phyloP scores from a whole-genome alignment of 495 filamentous ascomycete species.

The Extremus antarcticus region DNA sequence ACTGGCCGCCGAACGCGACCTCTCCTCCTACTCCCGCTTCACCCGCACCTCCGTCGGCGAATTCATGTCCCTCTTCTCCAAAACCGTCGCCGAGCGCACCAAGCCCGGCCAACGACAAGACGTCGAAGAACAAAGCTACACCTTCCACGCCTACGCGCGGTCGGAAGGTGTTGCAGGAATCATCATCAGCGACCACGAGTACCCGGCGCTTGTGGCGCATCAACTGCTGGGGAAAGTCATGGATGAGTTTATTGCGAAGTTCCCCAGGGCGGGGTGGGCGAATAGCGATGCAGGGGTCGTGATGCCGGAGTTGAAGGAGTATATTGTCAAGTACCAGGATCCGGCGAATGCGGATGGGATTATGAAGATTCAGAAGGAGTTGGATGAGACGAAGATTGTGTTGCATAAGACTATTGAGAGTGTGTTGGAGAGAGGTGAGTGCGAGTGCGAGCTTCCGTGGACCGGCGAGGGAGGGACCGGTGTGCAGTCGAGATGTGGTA shows the following conservation, averaged over 20 bases:
- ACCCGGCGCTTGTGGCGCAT: conserved; percentile 85
- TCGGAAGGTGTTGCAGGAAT: conserved; percentile 79
- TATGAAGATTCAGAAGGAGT: conserved; percentile 84
- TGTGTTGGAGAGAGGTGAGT: conserved; percentile 61
- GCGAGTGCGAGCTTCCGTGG: neutral
- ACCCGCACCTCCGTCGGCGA: conserved; percentile 55
- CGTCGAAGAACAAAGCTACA: conserved; percentile 79
- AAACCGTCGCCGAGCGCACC: conserved; percentile 70
- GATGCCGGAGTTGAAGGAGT: conserved; percentile 66
- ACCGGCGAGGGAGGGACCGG: neutral
- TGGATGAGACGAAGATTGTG: conserved; percentile 96
- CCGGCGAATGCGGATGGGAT: conserved; percentile 36
- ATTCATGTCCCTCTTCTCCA: conserved; percentile 59
- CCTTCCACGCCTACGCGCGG: conserved; percentile 83
- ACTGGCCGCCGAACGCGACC: conserved; percentile 68
- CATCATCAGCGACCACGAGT: conserved; percentile 82
- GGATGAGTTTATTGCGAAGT: conserved; percentile 78
- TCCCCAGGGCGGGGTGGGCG: conserved; percentile 59
- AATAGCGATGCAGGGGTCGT: conserved; percentile 42
- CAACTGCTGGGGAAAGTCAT: conserved; percentile 82
- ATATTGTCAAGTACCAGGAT: conserved; percentile 35
- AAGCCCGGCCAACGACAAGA: conserved; percentile 80
- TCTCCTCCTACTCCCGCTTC: conserved; percentile 72
- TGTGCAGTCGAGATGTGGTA: neutral
- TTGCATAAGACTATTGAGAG: conserved; percentile 93